Base-by-base conservation (phyloP, 176 grass and related monocot species). In the Oryza glumipatula region DNA sequence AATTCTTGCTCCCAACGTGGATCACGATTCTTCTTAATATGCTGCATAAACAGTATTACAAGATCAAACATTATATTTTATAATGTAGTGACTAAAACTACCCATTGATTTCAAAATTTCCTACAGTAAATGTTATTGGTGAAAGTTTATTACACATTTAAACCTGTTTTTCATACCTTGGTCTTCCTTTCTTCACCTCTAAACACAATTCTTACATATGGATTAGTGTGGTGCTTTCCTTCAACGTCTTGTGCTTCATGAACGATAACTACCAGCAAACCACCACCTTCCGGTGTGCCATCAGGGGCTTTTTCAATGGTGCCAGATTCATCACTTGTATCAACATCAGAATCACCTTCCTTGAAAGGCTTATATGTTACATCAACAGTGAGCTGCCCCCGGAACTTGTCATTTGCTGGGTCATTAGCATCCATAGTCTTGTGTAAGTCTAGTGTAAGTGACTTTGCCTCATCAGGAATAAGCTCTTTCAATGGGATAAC, bases 151-250 rank as follows among this genome's bases (percentile, higher is more conserved):
- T 52, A 61, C 12, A 46, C 17, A 72, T 73, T 60, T 80, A 15
- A 54, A 80, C 52, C 12, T 43, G 45, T 56, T 65, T 80, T 68
- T 48, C 58, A 69, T 88, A 95, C 93, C 93, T 95, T 95, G 65
- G 93, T 95, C 63, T 91, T 95, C 80, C 23, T 96, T 88, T 91
- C 89, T 70, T 93, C 91, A 51, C 91, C 94, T 84, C 26, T 96
- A 76, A 96, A 93, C 56, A 86, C 12, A 67, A 96, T 87, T 72
- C 86, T 85, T 16, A 86, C 91, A 86, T 83, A 96, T 1, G 94
- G 94, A 89, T 96, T 96, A 7, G 91, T 96, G 44, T 96, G 94
- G 83, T 96, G 91, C 51, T 96, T 96, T 76, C 94, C 91, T 80
- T 96, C 94, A 70, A 96, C 63, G 83, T 96, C 94, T 65, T 93